These are phyloP conservation scores for Dictyostelium capitatum DNA, from an alignment of 78 protist genomes.

Conservation along the genomic window DNA sequence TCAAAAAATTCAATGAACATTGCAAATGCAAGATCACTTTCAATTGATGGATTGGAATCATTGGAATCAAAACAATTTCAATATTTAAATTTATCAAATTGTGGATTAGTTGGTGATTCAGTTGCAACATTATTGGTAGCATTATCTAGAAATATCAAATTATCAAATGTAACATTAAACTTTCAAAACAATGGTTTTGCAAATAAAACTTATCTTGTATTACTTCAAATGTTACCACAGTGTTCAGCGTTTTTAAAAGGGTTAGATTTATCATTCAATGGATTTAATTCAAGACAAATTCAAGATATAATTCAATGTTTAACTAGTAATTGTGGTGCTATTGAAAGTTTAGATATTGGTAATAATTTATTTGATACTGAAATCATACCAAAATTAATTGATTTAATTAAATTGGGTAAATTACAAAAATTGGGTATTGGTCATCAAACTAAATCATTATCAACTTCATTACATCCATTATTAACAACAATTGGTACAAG, in stretches of 20 bases:
- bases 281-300: slow-evolving; percentile 25
- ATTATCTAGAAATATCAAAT: background rate
- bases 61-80: background rate
- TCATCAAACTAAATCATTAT: background rate
- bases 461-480: slow-evolving; percentile 12
- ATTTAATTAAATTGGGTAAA: background rate
- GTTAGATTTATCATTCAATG: slow-evolving; percentile 28
- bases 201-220: background rate
- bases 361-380: slow-evolving; percentile 28
- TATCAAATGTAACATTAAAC: background rate
- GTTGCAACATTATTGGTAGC: slow-evolving; percentile 16
- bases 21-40: background rate
- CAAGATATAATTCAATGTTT: slow-evolving; percentile 22
- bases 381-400: background rate
- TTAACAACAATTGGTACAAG: background rate
- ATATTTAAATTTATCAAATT: slow-evolving; percentile 24
- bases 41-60: slow-evolving; percentile 28
- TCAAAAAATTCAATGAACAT: slow-evolving; percentile 48
- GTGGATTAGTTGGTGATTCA: slow-evolving; percentile 55
- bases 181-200: slow-evolving; percentile 41
- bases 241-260: slow-evolving; percentile 25
- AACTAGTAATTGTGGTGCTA: background rate
- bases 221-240: background rate
- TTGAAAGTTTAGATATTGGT: slow-evolving; percentile 49
- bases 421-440: slow-evolving; percentile 33